These are phyloP conservation scores for Iris pallida DNA, from an alignment of 116 monocot genomes.

Conservation along the genomic window DNA sequence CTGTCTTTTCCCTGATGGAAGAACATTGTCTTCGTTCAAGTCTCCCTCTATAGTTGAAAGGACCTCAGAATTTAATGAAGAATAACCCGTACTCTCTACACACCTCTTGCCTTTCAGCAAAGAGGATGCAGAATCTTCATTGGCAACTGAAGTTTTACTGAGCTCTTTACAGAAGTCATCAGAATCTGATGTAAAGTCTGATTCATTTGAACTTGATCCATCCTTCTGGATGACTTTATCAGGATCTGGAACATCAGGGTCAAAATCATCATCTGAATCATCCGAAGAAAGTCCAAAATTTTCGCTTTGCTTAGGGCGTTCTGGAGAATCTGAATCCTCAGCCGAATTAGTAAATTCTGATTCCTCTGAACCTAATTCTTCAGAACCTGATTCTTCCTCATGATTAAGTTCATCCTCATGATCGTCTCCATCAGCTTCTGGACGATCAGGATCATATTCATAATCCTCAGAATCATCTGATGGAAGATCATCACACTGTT, in stretches of 20 bases:
- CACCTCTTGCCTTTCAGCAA: background rate
- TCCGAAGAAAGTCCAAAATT: conserved; percentile 63
- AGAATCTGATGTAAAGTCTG: conserved; percentile 93
- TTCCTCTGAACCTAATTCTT: conserved; percentile 41
- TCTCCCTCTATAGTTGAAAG: conserved; percentile 17
- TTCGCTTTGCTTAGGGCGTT: conserved; percentile 18
- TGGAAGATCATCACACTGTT: conserved; percentile 43
- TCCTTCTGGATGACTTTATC: conserved; percentile 33
- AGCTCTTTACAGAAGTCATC: conserved; percentile 65
- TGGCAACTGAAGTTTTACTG: conserved; percentile 20
- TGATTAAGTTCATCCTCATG: background rate
- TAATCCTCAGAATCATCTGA: conserved; percentile 85
- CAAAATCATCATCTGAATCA: conserved; percentile 94
- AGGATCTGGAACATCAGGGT: conserved; percentile 45
- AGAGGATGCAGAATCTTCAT: conserved; percentile 28
- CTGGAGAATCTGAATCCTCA: conserved; percentile 30
- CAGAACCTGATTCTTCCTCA: conserved; percentile 38
- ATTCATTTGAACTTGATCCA: conserved; percentile 50
- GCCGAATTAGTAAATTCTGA: conserved; percentile 48
- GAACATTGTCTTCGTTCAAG: conserved; percentile 15
- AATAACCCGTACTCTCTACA: too few relatives aligned
- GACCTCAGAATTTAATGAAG: conserved; percentile 13
- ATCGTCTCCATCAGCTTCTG: conserved; percentile 18
- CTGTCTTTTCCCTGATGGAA: conserved; percentile 39
- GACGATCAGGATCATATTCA: conserved; percentile 49